Evolutionary conservation across 257 asterid genomes (phyloP), one percentile per base, ranked within the genome.

Genomic region (Linaria vulgaris): DNA sequence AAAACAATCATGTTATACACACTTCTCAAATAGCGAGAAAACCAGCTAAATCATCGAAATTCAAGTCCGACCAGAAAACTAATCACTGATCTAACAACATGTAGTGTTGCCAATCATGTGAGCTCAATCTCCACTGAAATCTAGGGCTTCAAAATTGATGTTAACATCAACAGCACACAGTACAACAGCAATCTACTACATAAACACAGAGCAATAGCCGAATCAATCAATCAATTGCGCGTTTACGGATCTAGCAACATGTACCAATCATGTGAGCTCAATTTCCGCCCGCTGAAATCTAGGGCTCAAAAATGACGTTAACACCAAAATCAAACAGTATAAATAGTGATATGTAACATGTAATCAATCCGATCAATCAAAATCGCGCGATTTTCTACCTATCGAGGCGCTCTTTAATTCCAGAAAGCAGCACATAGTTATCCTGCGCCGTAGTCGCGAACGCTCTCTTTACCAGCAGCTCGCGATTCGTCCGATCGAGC

Each of bases 391-490:
- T n/a, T n/a, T 16, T 56, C 54, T 60, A 84, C 96, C 85, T 76
- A 47, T 90, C 92, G 56, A 90, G 83, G 9, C 96, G 96, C 55
- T 85, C 85, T 61, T 87, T 90, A 51, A 90, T 74, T 47, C 85
- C 97, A 15, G 95, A 61, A 15, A 90, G 86, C n/a, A 90, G 88
- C 23, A 60, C 74, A 50, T 51, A 85, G 19, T 90, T 85, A 37
- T 90, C 95, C 88, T 90, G 96, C 3, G 78, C 95, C 16, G 80
- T 69, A 15, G 96, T 90, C 15, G 84, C 95, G 71, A 90, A 75
- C 4, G 97, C 97, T 69, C 87, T 72, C 69, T 45, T 34, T 5
- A 90, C 96, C 4, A 90, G 72, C 0, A 85, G 92, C 74, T 87
- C 95, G 6, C 96, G 95, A 20, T 76, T 64, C 17, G 14, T 13